phyloP scores from a whole-genome alignment of 129 eudicot genomes.

The Ambrosia artemisiifolia region DNA sequence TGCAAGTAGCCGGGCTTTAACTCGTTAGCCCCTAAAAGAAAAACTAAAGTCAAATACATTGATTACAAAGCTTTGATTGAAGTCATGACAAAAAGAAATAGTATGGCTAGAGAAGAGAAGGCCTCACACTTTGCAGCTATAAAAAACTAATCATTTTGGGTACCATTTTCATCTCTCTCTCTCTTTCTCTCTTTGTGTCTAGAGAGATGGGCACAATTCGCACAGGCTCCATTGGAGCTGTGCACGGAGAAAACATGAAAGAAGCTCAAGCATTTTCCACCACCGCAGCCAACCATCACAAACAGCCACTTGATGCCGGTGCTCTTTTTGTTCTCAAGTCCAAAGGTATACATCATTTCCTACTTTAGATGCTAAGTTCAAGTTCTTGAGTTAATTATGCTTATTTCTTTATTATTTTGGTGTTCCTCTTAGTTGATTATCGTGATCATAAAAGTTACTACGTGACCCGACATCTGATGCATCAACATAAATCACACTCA shows the following conservation, averaged over 20 bases:
- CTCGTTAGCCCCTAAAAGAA: too few species aligned
- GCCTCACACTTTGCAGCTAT: too few species aligned
- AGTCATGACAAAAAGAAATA: too few species aligned
- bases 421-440: too few species aligned
- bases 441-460: too few species aligned
- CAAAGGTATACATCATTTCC: conserved; percentile 45
- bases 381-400: background rate
- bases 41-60: too few species aligned
- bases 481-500: too few species aligned
- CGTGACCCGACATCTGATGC: too few species aligned
- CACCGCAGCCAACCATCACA: background rate
- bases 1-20: too few species aligned
- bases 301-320: conserved; percentile 70
- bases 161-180: background rate
- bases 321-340: conserved; percentile 95
- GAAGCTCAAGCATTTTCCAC: conserved; percentile 23
- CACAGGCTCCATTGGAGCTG: conserved; percentile 26
- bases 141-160: background rate
- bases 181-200: background rate
- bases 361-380: background rate
- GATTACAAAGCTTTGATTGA: too few species aligned
- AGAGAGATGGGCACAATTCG: conserved; percentile 29
- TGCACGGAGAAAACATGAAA: conserved; percentile 16
- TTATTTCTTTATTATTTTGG: too few species aligned
- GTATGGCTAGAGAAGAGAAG: too few species aligned